These are phyloP conservation scores for Saccharomycopsis selenospora DNA, from an alignment of 805 yeast genomes.

Conservation along the genomic window DNA sequence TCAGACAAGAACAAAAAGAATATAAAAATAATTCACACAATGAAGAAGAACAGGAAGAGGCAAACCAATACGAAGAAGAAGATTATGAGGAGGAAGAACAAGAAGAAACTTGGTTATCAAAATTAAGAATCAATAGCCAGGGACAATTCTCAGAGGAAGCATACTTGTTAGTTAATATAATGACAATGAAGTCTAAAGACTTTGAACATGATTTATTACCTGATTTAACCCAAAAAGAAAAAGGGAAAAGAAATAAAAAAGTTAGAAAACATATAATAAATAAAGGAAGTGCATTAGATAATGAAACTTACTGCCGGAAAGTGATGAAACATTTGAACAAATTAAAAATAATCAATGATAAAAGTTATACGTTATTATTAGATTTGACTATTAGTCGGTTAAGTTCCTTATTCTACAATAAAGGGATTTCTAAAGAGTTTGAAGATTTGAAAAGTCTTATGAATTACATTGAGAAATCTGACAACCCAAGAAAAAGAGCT, in stretches of 20 bases:
- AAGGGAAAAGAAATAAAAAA: neutral
- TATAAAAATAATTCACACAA: neutral
- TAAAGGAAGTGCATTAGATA: neutral
- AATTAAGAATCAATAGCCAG: neutral
- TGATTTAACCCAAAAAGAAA: neutral
- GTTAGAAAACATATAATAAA: neutral
- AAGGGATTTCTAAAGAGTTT: neutral
- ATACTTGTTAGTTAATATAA: neutral
- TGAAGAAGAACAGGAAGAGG: neutral
- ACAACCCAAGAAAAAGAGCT: neutral
- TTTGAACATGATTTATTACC: neutral
- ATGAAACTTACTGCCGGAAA: neutral
- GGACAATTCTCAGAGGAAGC: neutral
- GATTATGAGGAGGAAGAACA: neutral
- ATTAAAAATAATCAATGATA: neutral
- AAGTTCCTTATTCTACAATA: neutral
- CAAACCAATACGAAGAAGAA: neutral
- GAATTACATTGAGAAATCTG: neutral
- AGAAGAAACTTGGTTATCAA: neutral
- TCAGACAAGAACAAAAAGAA: constrained; percentile 1
- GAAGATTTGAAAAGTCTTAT: neutral
- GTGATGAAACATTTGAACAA: neutral
- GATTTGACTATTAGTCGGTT: neutral
- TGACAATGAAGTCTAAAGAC: neutral
- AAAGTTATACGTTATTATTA: neutral